Evolutionary conservation across 192 early-diverging fungal species (phyloP).

Genomic region (Linnemannia exigua): DNA sequence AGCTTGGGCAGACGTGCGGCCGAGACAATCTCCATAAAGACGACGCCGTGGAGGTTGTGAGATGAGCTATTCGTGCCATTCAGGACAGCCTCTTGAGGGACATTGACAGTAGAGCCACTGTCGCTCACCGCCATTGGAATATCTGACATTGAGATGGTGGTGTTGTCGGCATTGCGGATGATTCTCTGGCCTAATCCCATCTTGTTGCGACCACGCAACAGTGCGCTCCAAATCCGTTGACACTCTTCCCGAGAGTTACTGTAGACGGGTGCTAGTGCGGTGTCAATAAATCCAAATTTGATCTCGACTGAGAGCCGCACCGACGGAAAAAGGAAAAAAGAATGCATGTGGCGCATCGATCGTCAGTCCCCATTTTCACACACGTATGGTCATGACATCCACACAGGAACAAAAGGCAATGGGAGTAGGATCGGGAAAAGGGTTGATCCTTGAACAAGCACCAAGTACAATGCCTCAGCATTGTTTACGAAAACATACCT

Average conservation of each 20-base stretch:
- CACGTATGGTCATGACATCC: neutral
- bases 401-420: neutral
- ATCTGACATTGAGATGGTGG: constrained; percentile 27
- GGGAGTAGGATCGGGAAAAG: neutral
- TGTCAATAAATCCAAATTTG: constrained; percentile 51
- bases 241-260: constrained; percentile 28
- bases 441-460: neutral
- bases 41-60: constrained; percentile 58
- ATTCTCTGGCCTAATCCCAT: constrained; percentile 31
- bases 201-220: constrained; percentile 20
- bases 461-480: neutral
- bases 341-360: neutral
- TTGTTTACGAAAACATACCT: constrained; percentile 9
- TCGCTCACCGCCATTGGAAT: constrained; percentile 36
- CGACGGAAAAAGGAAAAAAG: constrained; percentile 7
- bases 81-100: constrained; percentile 13
- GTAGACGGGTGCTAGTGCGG: constrained; percentile 16
- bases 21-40: constrained; percentile 64
- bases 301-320: constrained; percentile 25
- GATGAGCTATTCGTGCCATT: constrained; percentile 7
- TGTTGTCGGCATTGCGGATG: constrained; percentile 11
- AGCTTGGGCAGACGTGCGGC: constrained; percentile 62
- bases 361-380: neutral
- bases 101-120: neutral
- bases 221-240: constrained; percentile 20